Evolutionary conservation across 1,284 basidiomycete species (phyloP).

Genomic region (Sanghuangporus baumii): DNA sequence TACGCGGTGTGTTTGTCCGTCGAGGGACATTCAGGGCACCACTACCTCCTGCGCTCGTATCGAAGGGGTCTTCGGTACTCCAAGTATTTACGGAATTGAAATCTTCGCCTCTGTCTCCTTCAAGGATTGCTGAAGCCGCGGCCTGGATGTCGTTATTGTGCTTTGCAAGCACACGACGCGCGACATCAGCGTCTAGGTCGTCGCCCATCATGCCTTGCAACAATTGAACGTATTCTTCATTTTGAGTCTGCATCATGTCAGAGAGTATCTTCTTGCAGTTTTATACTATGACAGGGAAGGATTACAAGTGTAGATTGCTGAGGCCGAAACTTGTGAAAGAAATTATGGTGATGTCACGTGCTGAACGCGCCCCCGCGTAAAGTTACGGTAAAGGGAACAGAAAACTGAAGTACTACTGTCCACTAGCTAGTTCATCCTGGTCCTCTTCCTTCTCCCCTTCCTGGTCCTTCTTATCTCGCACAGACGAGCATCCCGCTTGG

Average conservation of each 20-base stretch:
- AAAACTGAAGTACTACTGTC: background rate
- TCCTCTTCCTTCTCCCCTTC: background rate
- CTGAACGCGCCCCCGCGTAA: background rate
- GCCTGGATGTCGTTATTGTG: conserved; percentile 55
- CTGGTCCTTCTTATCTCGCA: conserved; percentile 18
- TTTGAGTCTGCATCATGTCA: background rate
- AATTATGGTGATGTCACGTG: background rate
- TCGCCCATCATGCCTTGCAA: conserved; percentile 36
- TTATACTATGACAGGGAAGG: background rate
- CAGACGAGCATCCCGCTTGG: conserved; percentile 30
- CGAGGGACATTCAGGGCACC: conserved; percentile 18
- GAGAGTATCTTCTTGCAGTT: background rate
- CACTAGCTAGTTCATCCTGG: background rate
- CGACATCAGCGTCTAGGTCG: conserved; percentile 39
- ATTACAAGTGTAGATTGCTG: background rate
- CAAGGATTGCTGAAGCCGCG: conserved; percentile 53
- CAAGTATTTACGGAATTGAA: conserved; percentile 6
- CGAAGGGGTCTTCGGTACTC: background rate
- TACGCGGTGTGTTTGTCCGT: conserved; percentile 11
- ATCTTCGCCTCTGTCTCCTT: conserved; percentile 41
- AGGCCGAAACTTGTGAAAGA: too few relatives aligned
- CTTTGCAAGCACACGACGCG: conserved; percentile 48
- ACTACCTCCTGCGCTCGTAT: background rate
- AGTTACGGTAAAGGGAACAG: too few relatives aligned
- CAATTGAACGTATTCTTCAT: conserved; percentile 27